Conservation (phyloP, 495 filamentous ascomycete species). For the Daldinia loculata region DNA sequence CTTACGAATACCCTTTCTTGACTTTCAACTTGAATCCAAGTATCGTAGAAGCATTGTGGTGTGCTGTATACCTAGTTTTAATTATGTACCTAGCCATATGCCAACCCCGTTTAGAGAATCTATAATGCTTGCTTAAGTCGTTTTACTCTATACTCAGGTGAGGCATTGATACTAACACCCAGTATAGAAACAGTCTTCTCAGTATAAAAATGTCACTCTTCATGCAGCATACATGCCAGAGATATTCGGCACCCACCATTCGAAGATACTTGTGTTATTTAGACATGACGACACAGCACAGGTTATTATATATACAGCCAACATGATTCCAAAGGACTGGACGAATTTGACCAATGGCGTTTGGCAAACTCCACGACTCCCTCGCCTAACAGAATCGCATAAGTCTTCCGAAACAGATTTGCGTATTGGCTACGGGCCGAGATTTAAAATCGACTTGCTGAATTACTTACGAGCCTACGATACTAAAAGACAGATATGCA, state of each 20-base stretch:
- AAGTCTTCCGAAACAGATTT: conserved; percentile 5
- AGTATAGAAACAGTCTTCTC: conserved; percentile 60
- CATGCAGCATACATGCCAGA: conserved; percentile 85
- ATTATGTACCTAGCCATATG: background rate
- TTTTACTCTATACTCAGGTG: background rate
- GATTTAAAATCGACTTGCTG: conserved; percentile 80
- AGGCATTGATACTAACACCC: conserved; percentile 16
- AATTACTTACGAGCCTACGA: conserved; percentile 78
- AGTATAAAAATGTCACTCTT: conserved; percentile 72
- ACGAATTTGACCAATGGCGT: conserved; percentile 84
- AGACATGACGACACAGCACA: conserved; percentile 80
- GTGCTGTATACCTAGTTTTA: background rate
- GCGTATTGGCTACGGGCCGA: conserved; percentile 65
- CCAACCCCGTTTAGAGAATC: background rate
- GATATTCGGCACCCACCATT: conserved; percentile 82
- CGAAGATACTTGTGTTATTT: conserved; percentile 85
- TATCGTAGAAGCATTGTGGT: background rate
- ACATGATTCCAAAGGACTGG: conserved; percentile 90
- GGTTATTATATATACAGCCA: conserved; percentile 87
- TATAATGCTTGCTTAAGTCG: background rate
- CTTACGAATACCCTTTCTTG: background rate
- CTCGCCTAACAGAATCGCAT: conserved; percentile 42
- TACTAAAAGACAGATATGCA: conserved; percentile 55
- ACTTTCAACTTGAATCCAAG: background rate
- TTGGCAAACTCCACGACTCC: conserved; percentile 82